These are phyloP conservation scores for Gossypium trilobum DNA, from an alignment of 441 rosid species.

Conservation along the genomic window DNA sequence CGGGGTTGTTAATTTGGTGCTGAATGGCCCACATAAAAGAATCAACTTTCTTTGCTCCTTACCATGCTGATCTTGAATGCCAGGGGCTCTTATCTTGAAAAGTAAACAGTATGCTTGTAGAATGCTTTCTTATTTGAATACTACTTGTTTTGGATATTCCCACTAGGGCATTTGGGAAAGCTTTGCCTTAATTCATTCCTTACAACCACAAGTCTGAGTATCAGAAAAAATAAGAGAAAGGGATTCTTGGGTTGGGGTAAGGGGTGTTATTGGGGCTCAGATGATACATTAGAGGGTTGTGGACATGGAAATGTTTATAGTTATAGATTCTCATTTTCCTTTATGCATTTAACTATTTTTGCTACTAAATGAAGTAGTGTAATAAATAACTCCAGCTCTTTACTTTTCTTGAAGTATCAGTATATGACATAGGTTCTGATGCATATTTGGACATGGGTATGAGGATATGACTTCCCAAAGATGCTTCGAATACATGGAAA, in stretches of 20 bases:
- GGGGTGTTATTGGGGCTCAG: not conserved
- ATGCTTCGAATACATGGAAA: not conserved
- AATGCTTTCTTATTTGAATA: not conserved
- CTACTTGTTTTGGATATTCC: not conserved
- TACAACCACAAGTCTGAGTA: not conserved
- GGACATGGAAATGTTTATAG: not conserved
- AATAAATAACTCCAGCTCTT: not conserved
- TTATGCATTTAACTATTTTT: not conserved
- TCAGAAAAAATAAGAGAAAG: not conserved
- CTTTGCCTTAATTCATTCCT: not conserved
- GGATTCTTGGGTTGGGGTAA: not conserved
- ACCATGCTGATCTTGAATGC: not conserved
- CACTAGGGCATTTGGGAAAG: constrained; percentile 1
- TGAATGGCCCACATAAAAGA: not conserved
- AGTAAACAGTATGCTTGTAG: not conserved
- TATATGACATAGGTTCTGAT: not conserved
- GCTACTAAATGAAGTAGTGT: not conserved
- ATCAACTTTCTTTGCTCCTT: not conserved
- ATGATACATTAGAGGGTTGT: constrained; percentile 2
- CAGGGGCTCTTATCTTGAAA: not conserved
- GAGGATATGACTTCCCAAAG: not conserved
- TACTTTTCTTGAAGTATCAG: not conserved
- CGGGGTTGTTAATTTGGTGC: not conserved
- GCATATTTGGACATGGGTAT: not conserved
- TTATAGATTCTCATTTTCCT: not conserved